Evolutionary conservation across 768 basidiomycete genomes (phyloP), one percentile per base, ranked within the genome.

Genomic region (Cyclocybe aegerita): DNA sequence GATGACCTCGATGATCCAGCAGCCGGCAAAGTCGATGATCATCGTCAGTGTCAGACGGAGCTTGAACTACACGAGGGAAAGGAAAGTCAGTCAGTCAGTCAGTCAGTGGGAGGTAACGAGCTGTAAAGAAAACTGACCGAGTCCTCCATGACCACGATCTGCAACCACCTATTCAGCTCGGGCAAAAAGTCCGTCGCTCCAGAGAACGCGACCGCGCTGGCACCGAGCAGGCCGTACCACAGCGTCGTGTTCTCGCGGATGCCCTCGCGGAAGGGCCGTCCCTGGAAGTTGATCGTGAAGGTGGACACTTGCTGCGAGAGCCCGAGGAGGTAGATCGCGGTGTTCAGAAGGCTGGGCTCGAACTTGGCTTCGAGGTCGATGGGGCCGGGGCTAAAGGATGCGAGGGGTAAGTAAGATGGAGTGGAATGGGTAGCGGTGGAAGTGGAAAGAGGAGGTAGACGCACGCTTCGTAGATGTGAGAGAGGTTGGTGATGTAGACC

Each of bases 201-300:
- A 8, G 81, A 89, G 70, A 98, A 92, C 8, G 97, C 97, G 4
- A 99, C 95, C 2, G 83, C 80, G 47, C 84, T 84, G 29, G 93
- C 96, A 8, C 89, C 92, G 36, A 97, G 74, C 9, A 98, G 82
- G 17, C 97, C 97, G 75, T 86, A 98, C 68, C 82, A 98, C 14
- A 99, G 65, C n/a, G 93, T 89, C 3, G 86, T 73, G 69, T 99
- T 99, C 71, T 99, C 97, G 2, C 91, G 81, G 63, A 99, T 98
- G 34, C 93, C 93, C 70, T 99, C 97, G 32, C 97, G 86, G 86
- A 98, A 99, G 0, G 97, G 97, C 33, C 97, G 88, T 7, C 97
- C 97, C 81, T 90, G 93, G 81, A 95, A 99, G 74, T 99, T 99
- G 73, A 98, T 93, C 3, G 94, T 87, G 62, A 99, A 98, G 0